Percentiles rank a stretch among this genome's conserved stretches.
These are phyloP conservation scores for Mycena sanguinolenta DNA, from an alignment of 768 basidiomycete species.

Conservation along the genomic window DNA sequence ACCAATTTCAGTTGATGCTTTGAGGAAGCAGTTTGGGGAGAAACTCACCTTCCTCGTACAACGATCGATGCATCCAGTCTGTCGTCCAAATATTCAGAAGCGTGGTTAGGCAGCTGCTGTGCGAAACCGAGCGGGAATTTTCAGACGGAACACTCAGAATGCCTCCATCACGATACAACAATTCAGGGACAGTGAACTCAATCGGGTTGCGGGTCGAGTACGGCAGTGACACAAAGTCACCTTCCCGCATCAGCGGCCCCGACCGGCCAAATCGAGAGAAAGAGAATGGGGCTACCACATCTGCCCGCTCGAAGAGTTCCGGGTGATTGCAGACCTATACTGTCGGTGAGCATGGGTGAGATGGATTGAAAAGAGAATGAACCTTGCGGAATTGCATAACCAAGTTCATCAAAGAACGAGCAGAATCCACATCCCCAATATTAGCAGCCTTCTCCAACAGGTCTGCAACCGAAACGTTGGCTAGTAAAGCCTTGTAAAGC, in stretches of 20 bases:
- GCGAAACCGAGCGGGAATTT: conserved; percentile 58
- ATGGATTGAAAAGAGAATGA: conserved; percentile 23
- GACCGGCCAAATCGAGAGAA: conserved; percentile 88
- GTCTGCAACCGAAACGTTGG: conserved; percentile 95
- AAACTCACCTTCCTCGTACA: conserved; percentile 73
- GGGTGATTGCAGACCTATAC: conserved; percentile 96
- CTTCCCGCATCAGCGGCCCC: conserved; percentile 87
- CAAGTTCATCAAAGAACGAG: conserved; percentile 96
- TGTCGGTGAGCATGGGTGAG: conserved; percentile 5
- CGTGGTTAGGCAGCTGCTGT: conserved; percentile 69
- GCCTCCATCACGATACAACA: conserved; percentile 85
- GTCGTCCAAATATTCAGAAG: conserved; percentile 93
- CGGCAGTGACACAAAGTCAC: conserved; percentile 84
- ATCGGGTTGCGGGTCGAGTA: conserved; percentile 94
- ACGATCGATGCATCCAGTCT: conserved; percentile 81
- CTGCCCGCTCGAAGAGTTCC: conserved; percentile 96
- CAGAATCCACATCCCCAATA: conserved; percentile 91
- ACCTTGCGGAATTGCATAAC: conserved; percentile 99
- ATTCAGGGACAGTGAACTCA: conserved; percentile 77
- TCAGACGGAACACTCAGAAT: conserved; percentile 75
- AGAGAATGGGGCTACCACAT: conserved; percentile 93
- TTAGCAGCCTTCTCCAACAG: conserved; percentile 93
- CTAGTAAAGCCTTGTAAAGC: conserved; percentile 89
- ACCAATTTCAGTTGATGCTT: conserved; percentile 8
- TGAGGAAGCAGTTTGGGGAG: not conserved